These are phyloP conservation scores for Sporothrix inflata DNA, from an alignment of 2,329 filamentous ascomycete species.

Conservation along the genomic window DNA sequence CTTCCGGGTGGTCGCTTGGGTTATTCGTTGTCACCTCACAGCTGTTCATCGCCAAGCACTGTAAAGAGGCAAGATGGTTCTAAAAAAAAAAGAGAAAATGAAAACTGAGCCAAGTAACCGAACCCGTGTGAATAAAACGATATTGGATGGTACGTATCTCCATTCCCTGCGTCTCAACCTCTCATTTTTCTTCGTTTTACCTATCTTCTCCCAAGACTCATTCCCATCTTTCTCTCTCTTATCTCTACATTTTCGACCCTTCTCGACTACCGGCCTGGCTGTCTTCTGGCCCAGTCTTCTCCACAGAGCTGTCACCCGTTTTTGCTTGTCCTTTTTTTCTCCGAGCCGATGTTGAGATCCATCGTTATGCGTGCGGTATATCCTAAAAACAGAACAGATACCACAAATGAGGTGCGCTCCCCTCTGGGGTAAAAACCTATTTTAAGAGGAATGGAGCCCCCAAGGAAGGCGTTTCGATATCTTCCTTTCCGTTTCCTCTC, in stretches of 20 bases:
- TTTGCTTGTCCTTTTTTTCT: slow-evolving; percentile 2
- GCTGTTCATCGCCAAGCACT: not conserved
- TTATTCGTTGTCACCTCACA: not conserved
- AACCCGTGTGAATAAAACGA: not conserved
- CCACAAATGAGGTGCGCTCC: not conserved
- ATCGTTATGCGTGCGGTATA: slow-evolving; percentile 16
- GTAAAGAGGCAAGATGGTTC: not conserved
- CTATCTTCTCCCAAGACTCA: not conserved
- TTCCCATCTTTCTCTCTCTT: not conserved
- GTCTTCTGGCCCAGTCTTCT: not conserved
- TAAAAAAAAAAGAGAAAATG: not conserved
- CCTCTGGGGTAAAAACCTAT: not conserved
- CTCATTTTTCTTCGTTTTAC: not conserved
- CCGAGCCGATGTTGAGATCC: slow-evolving; percentile 6
- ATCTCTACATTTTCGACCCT: not conserved
- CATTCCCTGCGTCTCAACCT: no score
- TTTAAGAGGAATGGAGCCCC: not conserved
- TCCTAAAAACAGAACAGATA: slow-evolving; percentile 14
- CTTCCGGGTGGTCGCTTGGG: not conserved
- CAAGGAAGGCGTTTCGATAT: not conserved
- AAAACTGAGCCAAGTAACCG: not conserved
- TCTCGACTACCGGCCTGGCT: not conserved
- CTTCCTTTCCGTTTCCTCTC: not conserved
- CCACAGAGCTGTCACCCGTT: not conserved
- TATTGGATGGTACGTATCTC: not conserved